Evolutionary conservation across 768 basidiomycete species (phyloP).

Genomic region (Auriculariales sp.): DNA sequence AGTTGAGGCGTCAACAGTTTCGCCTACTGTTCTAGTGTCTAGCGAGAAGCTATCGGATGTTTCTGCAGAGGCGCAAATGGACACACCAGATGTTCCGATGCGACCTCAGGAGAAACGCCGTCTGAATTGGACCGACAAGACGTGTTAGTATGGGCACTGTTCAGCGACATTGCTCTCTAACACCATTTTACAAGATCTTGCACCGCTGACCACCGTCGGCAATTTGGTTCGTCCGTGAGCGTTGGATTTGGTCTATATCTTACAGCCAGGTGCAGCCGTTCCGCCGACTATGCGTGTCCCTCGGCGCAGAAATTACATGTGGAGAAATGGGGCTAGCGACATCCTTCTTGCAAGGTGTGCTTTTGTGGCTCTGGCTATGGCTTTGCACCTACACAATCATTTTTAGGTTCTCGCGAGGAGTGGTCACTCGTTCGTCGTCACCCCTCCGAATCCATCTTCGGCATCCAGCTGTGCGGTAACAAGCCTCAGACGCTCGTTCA

Average conservation of each 20-base stretch:
- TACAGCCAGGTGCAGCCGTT: slow-evolving; percentile 49
- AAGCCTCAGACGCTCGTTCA: slow-evolving; percentile 67
- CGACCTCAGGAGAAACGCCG: slow-evolving; percentile 76
- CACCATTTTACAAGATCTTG: slow-evolving; percentile 29
- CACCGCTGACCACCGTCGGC: slow-evolving; percentile 87
- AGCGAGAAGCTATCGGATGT: slow-evolving; percentile 2
- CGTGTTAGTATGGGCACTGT: slow-evolving; percentile 38
- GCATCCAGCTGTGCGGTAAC: slow-evolving; percentile 85
- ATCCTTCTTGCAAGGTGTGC: slow-evolving; percentile 47
- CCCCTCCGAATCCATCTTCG: slow-evolving; percentile 75
- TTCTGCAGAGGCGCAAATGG: slow-evolving; percentile 22
- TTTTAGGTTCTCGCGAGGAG: slow-evolving; percentile 73
- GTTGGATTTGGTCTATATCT: not conserved
- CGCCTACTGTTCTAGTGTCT: slow-evolving; percentile 3
- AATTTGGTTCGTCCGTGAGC: slow-evolving; percentile 50
- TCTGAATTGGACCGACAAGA: slow-evolving; percentile 73
- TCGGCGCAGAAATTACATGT: slow-evolving; percentile 89
- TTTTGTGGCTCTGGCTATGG: not conserved
- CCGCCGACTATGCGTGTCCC: slow-evolving; percentile 70
- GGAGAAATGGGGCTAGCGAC: slow-evolving; percentile 95
- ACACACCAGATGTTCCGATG: slow-evolving; percentile 53
- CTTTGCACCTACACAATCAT: not conserved
- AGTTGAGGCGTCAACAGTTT: slow-evolving; percentile 3
- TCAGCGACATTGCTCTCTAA: slow-evolving; percentile 5
- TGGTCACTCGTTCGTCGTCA: slow-evolving; percentile 89